A percentile compares a stretch with the other conserved stretches of the same genome.
Conservation (phyloP, 495 filamentous ascomycete genomes). For the Xylaria castorea region DNA sequence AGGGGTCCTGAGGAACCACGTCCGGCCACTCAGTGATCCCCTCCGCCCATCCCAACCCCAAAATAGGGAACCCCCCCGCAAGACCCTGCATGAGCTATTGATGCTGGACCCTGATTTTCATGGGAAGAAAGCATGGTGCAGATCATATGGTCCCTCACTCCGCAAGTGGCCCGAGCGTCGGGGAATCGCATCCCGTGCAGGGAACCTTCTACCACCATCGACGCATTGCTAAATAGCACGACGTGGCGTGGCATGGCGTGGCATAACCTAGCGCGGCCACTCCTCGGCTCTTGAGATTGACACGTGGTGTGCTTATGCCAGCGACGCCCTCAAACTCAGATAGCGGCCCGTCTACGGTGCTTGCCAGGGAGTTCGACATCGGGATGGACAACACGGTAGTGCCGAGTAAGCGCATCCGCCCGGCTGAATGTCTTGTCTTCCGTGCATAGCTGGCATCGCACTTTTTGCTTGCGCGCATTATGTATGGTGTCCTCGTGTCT, state of each 20-base stretch:
- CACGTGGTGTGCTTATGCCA: constrained; percentile 24
- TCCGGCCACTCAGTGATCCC: not conserved
- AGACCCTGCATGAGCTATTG: constrained; percentile 44
- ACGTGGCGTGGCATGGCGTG: constrained; percentile 11
- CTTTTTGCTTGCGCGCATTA: constrained; percentile 92
- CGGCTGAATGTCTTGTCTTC: constrained; percentile 97
- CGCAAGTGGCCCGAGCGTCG: not conserved
- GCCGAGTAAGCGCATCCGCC: constrained; percentile 88
- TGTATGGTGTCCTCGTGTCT: constrained; percentile 98
- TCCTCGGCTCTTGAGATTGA: not conserved
- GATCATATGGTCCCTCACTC: constrained; percentile 19
- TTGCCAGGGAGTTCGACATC: constrained; percentile 84
- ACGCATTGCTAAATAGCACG: constrained; percentile 17
- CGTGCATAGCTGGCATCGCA: constrained; percentile 92
- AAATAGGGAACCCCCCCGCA: constrained; percentile 32
- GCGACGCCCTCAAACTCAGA: constrained; percentile 30
- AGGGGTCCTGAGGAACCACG: constrained; percentile 17
- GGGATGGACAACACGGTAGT: constrained; percentile 90
- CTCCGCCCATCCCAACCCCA: constrained; percentile 4
- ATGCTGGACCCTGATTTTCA: constrained; percentile 43
- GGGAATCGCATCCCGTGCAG: not conserved
- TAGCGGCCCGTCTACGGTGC: constrained; percentile 48
- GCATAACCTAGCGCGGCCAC: not conserved
- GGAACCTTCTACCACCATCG: constrained; percentile 25
- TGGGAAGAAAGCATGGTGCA: not conserved